Evolutionary conservation across 495 filamentous ascomycete genomes (phyloP), one percentile per base, ranked within the genome.

Genomic region (Penicillium daleae): DNA sequence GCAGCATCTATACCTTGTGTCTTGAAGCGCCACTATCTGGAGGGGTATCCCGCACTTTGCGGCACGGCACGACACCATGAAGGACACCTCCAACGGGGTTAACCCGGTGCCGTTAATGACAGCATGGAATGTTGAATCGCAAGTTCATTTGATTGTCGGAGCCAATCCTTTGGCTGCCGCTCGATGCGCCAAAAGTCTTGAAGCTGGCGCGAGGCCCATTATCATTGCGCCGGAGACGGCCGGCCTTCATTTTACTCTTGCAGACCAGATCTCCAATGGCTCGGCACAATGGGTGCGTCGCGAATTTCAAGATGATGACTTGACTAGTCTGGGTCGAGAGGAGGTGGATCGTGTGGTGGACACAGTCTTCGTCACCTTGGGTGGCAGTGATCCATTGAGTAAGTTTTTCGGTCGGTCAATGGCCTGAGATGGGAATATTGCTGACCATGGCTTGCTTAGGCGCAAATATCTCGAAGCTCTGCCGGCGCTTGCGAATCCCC

Each of bases 71-170:
- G 56, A 59, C 65, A 75, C 27, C 3, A 80, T 80, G 76, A 77
- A 71, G 49, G 72, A 77, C 56, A 71, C 71, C 32, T 69, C 64
- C 46, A 67, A 66, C n/a, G 66, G 59, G 26, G 59, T 63, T 17
- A 63, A 61, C 33, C 58, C 66, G 32, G 68, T 62, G 33, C 76
- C 91, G 13, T 80, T 99, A 27, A 84, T 99, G 53, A 89, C 92
- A 37, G 89, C 93, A 9, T 81, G 88, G 60, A 87, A 97, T 69
- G 89, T 83, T 49, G 83, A 86, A 1, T 84, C 82, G 2, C 92
- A 97, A 66, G 77, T 93, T 53, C 95, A 98, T 74, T 79, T 99
- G 40, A 88, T 99, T 50, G 70, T 97, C 53, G 95, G 96, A 35
- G 86, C 90, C 33, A 94, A 91, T 73, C 87, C 95, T 48, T 82